Evolutionary conservation across 495 filamentous ascomycete species (phyloP).

Genomic region (Hypoxylon cercidicola): DNA sequence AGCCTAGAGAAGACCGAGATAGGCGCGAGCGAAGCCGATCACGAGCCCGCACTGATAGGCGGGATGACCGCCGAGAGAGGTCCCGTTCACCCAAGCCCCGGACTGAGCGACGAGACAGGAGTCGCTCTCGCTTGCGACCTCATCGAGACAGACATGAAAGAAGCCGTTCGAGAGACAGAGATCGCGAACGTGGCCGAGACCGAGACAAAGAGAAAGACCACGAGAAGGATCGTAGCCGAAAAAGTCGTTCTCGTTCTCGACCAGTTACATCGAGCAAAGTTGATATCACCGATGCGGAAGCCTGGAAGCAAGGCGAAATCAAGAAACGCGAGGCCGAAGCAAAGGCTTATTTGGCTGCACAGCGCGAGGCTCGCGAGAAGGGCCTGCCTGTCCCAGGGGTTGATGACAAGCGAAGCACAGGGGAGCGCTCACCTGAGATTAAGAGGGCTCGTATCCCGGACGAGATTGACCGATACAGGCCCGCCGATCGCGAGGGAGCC

Average conservation of each 20-base stretch:
- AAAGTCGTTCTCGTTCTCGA: constrained; percentile 53
- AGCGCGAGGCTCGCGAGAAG: constrained; percentile 62
- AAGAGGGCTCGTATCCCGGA: constrained; percentile 55
- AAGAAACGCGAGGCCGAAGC: constrained; percentile 67
- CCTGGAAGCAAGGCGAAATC: constrained; percentile 64
- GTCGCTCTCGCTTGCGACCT: constrained; percentile 47
- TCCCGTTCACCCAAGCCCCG: constrained; percentile 48
- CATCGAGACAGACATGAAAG: constrained; percentile 29
- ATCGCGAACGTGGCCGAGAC: constrained; percentile 29
- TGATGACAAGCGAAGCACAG: constrained; percentile 54
- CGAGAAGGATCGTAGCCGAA: constrained; percentile 42
- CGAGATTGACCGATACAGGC: constrained; percentile 57
- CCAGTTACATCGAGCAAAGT: constrained; percentile 41
- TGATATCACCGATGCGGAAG: constrained; percentile 47
- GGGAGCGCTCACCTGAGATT: constrained; percentile 57
- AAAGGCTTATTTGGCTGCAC: constrained; percentile 65
- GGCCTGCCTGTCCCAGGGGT: constrained; percentile 60
- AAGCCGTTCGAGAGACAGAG: constrained; percentile 35
- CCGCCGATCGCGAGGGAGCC: constrained; percentile 43
- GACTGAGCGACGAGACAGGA: constrained; percentile 48
- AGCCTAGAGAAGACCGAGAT: constrained; percentile 42
- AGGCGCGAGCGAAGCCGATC: constrained; percentile 46
- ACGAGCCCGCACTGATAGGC: constrained; percentile 32
- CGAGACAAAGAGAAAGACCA: constrained; percentile 12
- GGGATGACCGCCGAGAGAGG: constrained; percentile 44